Evolutionary conservation across 2,329 filamentous ascomycete genomes (phyloP), one percentile per base, ranked within the genome.

Genomic region (Cladosporium oxysporum): DNA sequence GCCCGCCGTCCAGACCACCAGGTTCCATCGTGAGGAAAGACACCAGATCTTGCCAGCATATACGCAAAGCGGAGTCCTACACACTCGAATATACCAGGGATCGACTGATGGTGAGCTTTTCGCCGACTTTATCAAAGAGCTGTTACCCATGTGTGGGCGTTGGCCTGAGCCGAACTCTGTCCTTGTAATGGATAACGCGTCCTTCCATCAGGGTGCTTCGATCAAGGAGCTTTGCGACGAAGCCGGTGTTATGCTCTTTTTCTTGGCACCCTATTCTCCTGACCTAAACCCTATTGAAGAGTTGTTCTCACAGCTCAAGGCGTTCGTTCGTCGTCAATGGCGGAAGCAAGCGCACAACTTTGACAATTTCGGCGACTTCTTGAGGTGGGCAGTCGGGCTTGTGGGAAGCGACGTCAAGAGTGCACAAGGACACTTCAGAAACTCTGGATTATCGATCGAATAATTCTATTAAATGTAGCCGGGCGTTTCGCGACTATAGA

Each of bases 251-350:
- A 50, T 37, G 16, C 29, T 67, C 4, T 29, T 63, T n/a, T 70
- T 67, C 60, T 62, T 70, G 16, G 61, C 64, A 23, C 67, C 58
- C 12, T 69, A 70, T 37, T 69, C 61, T 41, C 69, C 64, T 23
- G 62, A 70, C 57, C 61, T 69, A 10, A 68, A 70, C 44, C 67
- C 64, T n/a, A 67, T 70, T 41, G 65, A 69, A 60, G 53, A 68
- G 23, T 64, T 64, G 18, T 68, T 67, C 18, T 68, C 71, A 11
- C 68, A 71, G 47, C 69, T 77, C 31, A 75, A 74, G 61, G 69
- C 52, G 10, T 55, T 55, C 18, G 33, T 55, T 18, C 52, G 52
- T 69, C 12, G 71, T 67, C 21, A 69, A 72, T 35, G 69, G 64
- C 35, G 58, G 33, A 69, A 35, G 37, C n/a, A 44, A 28, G 28